These are phyloP conservation scores for Cordyceps cicadae DNA, from an alignment of 2,329 filamentous ascomycete genomes.

Conservation along the genomic window DNA sequence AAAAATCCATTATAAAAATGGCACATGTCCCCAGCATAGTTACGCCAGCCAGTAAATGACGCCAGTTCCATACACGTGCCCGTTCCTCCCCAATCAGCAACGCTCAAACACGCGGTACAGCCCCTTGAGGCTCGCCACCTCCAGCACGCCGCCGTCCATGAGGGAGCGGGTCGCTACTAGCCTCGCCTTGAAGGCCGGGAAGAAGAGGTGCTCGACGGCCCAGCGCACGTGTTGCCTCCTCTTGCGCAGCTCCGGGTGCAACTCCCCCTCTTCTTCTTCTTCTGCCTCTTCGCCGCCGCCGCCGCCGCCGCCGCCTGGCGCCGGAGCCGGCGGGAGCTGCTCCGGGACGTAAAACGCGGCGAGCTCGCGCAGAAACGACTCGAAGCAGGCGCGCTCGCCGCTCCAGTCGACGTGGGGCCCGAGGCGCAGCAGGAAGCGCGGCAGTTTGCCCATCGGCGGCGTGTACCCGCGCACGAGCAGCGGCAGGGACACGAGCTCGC, in stretches of 20 bases:
- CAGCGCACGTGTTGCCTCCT: conserved; percentile 63
- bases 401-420: conserved; percentile 85
- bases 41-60: not conserved
- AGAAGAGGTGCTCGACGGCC: conserved; percentile 76
- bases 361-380: conserved; percentile 74
- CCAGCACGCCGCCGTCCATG: conserved; percentile 65
- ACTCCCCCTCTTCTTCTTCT: conserved; percentile 27
- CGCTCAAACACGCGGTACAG: conserved; percentile 92
- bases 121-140: conserved; percentile 86
- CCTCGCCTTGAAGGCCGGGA: conserved; percentile 77
- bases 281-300: conserved; percentile 21
- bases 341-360: conserved; percentile 89
- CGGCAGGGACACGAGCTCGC: conserved; percentile 71
- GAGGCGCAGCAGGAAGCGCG: conserved; percentile 76
- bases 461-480: conserved; percentile 83
- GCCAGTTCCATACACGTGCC: not conserved
- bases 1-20: not conserved
- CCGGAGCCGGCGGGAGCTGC: conserved; percentile 53
- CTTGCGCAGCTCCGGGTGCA: conserved; percentile 43
- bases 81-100: conserved; percentile 47
- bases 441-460: conserved; percentile 77
- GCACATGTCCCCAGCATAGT: not conserved
- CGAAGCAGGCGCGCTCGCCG: conserved; percentile 78
- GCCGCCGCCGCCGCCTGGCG: conserved; percentile 21
- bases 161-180: conserved; percentile 74